Evolutionary conservation across 2,329 filamentous ascomycete genomes (phyloP), one percentile per base, ranked within the genome.

Genomic region (Sporothrix brasiliensis): DNA sequence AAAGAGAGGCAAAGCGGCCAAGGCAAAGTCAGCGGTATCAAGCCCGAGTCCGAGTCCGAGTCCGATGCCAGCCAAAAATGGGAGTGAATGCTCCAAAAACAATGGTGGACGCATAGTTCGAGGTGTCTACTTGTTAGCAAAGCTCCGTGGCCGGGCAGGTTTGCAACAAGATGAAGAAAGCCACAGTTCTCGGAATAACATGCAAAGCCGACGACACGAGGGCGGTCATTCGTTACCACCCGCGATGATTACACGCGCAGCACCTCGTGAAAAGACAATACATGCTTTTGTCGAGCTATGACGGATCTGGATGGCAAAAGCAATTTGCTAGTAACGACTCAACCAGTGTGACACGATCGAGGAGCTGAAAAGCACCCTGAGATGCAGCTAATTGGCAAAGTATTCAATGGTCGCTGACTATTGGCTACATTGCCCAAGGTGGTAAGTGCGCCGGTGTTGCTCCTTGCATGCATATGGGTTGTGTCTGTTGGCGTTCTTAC

Each of bases 221-320:
- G 44, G 3, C 21, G 21, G 21, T 27, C 58, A 3, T 1, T 39
- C 5, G 6, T 19, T 27, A 16, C 58, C 58, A 47, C 39, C 58
- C 3, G 39, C 6, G 11, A 4, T 50, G 21, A 19, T 27, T 1
- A 16, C 52, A 24, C 10, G 41, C 10, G 19, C 27, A 21, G 16
- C 44, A 4, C 47, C 19, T 39, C 27, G 47, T 2, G 63, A 66
- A 52, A 66, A 66, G 47, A 66, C 63, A 5, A 66, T 66, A 30
- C 63, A 66, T 4, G 63, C 63, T 21, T 66, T 66, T 16, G 47
- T 66, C 19, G 63, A 66, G 63, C 61, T 14, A 30, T 53, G 27
- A 52, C 4, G 24, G 5, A 34, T 7, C 7, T 24, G n/a, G 34
- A 21, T 3, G 13, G 41, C 7, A 30, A n/a, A n/a, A 3, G 0